Evolutionary conservation across 345 rosid species (phyloP).

Genomic region (Rhodomyrtus tomentosa): DNA sequence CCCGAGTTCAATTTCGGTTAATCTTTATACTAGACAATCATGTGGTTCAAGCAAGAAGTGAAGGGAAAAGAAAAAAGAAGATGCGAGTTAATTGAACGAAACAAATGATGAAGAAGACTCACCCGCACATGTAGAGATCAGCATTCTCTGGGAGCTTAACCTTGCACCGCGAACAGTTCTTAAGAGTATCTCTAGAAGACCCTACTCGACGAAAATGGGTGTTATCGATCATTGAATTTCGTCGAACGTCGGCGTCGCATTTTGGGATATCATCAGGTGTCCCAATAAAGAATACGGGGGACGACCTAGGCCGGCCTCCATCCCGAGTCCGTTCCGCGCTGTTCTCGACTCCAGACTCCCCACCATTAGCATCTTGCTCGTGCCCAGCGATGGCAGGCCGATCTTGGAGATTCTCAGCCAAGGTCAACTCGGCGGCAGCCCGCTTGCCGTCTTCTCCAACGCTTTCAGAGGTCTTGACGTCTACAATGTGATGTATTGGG

Average conservation of each 20-base stretch:
- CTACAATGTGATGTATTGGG: neutral
- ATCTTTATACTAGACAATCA: neutral
- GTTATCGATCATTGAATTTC: neutral
- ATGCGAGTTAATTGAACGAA: neutral
- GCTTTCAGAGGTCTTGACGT: neutral
- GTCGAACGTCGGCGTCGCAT: neutral
- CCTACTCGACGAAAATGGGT: neutral
- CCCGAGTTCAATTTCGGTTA: neutral
- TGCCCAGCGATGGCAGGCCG: neutral
- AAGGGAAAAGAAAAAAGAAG: neutral
- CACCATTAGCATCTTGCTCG: neutral
- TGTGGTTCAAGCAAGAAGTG: neutral
- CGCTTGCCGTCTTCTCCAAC: neutral
- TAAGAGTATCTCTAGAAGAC: neutral
- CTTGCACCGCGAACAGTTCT: neutral
- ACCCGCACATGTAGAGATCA: neutral
- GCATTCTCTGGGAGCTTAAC: neutral
- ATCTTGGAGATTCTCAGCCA: neutral
- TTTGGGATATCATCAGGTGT: neutral
- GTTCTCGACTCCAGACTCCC: neutral
- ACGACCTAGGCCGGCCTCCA: neutral
- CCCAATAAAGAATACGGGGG: neutral
- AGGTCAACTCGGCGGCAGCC: neutral
- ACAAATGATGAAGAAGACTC: neutral
- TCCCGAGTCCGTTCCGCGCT: neutral